phyloP scores from a whole-genome alignment of 1,284 basidiomycete genomes.

The Puccinia novopanici region DNA sequence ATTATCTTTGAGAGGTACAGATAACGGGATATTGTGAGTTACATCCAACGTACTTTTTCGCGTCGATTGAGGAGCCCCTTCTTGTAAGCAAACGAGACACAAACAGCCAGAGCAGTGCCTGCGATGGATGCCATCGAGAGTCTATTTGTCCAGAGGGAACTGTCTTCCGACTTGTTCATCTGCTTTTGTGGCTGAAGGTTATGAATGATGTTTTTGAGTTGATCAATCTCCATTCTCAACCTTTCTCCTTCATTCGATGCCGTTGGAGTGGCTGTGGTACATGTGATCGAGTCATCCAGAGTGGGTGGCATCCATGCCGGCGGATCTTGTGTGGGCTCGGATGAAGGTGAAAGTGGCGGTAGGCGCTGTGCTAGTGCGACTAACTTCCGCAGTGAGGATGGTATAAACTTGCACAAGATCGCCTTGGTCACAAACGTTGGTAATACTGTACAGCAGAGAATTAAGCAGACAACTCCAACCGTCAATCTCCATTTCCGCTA shows the following conservation, averaged over 20 bases:
- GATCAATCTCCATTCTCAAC: not conserved
- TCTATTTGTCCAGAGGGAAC: not conserved
- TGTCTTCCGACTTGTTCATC: not conserved
- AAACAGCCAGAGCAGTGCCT: not conserved
- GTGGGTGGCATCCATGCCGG: conserved; percentile 7
- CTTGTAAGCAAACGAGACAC: not conserved
- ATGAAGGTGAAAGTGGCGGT: not conserved
- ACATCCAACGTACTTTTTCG: conserved; percentile 29
- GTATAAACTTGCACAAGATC: conserved; percentile 33
- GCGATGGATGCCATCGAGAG: conserved; percentile 3
- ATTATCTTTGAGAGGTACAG: not conserved
- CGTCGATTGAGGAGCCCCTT: not conserved
- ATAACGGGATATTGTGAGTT: not conserved
- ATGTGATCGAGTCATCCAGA: conserved; percentile 10
- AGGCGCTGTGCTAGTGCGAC: conserved; percentile 7
- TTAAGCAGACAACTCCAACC: not conserved
- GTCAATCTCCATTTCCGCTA: not conserved
- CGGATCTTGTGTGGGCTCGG: not conserved
- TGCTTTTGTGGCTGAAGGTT: not conserved
- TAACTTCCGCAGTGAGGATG: conserved; percentile 33
- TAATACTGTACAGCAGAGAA: not conserved
- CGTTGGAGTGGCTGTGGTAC: not conserved
- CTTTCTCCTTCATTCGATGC: not conserved
- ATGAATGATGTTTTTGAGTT: conserved; percentile 18
- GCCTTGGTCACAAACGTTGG: conserved; percentile 39